Evolutionary conservation across 2,329 filamentous ascomycete genomes (phyloP).

Genomic region (Botryotinia convoluta): DNA sequence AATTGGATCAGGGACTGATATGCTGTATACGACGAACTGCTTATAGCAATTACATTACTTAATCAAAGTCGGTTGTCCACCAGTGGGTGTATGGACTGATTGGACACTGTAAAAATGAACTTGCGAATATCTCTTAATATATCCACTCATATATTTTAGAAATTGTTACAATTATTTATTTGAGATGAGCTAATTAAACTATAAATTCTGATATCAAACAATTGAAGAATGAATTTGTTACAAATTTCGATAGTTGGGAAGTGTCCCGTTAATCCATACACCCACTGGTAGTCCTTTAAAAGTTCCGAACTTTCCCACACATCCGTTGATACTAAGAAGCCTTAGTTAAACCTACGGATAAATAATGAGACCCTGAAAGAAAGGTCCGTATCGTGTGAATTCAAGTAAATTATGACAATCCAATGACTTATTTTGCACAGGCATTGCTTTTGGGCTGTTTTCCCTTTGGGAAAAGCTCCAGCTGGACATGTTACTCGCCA

Average conservation of each 20-base stretch:
- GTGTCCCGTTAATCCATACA: too few species aligned
- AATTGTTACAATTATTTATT: too few species aligned
- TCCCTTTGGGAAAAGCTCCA: background rate
- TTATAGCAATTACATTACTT: background rate
- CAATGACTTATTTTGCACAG: background rate
- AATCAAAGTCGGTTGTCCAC: background rate
- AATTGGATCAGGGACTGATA: background rate
- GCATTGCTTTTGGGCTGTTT: background rate
- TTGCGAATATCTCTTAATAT: too few species aligned
- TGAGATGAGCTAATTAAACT: too few species aligned
- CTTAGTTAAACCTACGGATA: background rate
- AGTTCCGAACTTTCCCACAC: background rate
- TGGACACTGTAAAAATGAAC: too few species aligned
- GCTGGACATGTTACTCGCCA: background rate
- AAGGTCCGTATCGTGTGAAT: background rate
- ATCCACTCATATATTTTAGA: too few species aligned
- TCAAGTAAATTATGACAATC: background rate
- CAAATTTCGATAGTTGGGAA: too few species aligned
- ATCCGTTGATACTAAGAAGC: background rate
- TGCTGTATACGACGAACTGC: too few species aligned
- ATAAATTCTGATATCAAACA: too few species aligned
- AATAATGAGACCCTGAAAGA: background rate
- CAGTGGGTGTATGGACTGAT: too few species aligned
- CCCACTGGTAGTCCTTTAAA: too few species aligned
- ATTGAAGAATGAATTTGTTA: too few species aligned